Conservation (phyloP, 805 yeast genomes). For the Yarrowia phangngaensis region DNA sequence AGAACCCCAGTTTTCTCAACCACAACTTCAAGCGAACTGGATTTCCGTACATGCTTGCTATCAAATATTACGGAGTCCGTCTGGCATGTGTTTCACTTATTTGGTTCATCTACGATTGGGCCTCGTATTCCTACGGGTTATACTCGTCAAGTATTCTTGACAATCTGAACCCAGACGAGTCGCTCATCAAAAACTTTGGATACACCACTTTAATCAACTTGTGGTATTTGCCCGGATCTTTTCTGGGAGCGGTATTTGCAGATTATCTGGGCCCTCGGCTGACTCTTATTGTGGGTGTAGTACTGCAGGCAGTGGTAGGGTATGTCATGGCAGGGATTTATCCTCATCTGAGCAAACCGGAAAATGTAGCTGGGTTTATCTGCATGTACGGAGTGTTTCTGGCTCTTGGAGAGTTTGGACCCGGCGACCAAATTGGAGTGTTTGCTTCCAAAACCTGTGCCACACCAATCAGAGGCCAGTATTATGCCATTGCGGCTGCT, state of each 20-base stretch:
- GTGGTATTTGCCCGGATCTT: constrained; percentile 87
- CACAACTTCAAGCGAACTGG: constrained; percentile 59
- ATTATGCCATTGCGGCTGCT: constrained; percentile 90
- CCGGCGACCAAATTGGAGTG: constrained; percentile 88
- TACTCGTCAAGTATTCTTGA: constrained; percentile 71
- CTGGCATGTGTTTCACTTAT: constrained; percentile 63
- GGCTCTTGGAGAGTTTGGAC: constrained; percentile 88
- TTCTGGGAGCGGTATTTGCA: constrained; percentile 75
- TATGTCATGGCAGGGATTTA: constrained; percentile 76
- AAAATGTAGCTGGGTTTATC: constrained; percentile 68
- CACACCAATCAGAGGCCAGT: constrained; percentile 84
- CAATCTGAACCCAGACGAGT: constrained; percentile 55
- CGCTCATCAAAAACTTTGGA: constrained; percentile 73
- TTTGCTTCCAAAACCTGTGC: constrained; percentile 83
- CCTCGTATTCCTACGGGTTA: constrained; percentile 80
- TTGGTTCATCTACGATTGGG: constrained; percentile 91
- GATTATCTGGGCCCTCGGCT: constrained; percentile 90
- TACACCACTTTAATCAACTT: constrained; percentile 88
- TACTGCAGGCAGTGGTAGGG: constrained; percentile 73
- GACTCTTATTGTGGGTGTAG: constrained; percentile 65
- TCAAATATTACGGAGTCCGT: constrained; percentile 84
- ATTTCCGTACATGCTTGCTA: constrained; percentile 62
- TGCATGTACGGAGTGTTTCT: constrained; percentile 85
- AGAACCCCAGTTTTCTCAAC: constrained; percentile 66
- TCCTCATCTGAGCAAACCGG: constrained; percentile 45